phyloP scores from a whole-genome alignment of 371 early-diverging fungal genomes.

The Apophysomyces sp. region DNA sequence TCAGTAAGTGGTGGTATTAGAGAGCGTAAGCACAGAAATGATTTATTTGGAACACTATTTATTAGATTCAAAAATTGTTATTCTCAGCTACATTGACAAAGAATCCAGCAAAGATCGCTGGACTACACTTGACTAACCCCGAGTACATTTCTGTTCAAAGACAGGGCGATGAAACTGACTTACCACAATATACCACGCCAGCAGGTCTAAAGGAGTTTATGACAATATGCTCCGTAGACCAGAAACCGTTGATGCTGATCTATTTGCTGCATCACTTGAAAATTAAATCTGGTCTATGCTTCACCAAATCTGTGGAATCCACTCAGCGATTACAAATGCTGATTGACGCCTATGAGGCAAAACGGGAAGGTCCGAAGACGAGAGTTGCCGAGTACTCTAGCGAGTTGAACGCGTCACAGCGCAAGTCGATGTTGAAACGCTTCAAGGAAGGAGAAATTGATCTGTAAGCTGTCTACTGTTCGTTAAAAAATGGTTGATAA shows the following conservation, averaged over 20 bases:
- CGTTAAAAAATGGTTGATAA: background rate
- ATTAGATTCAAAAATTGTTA: conserved; percentile 78
- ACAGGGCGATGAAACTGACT: conserved; percentile 32
- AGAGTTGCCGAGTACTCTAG: conserved; percentile 81
- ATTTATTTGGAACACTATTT: background rate
- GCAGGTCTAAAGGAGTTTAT: conserved; percentile 70
- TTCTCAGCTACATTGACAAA: conserved; percentile 94
- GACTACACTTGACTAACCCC: conserved; percentile 76
- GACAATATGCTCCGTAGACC: conserved; percentile 57
- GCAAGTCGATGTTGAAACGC: conserved; percentile 63
- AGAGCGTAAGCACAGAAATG: background rate
- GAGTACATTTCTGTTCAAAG: conserved; percentile 69
- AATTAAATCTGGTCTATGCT: conserved; percentile 75
- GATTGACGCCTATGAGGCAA: conserved; percentile 54
- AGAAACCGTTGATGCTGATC: conserved; percentile 77
- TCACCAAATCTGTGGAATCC: conserved; percentile 87
- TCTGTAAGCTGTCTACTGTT: conserved; percentile 35
- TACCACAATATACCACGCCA: conserved; percentile 60
- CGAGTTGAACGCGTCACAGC: conserved; percentile 70
- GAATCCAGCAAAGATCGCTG: conserved; percentile 90
- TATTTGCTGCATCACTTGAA: conserved; percentile 70
- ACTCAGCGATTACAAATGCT: conserved; percentile 77
- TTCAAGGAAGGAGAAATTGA: conserved; percentile 73
- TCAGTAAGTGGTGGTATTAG: conserved; percentile 26
- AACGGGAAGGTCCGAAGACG: conserved; percentile 29